phyloP scores from a whole-genome alignment of 441 rosid genomes.

The Capsella rubella region DNA sequence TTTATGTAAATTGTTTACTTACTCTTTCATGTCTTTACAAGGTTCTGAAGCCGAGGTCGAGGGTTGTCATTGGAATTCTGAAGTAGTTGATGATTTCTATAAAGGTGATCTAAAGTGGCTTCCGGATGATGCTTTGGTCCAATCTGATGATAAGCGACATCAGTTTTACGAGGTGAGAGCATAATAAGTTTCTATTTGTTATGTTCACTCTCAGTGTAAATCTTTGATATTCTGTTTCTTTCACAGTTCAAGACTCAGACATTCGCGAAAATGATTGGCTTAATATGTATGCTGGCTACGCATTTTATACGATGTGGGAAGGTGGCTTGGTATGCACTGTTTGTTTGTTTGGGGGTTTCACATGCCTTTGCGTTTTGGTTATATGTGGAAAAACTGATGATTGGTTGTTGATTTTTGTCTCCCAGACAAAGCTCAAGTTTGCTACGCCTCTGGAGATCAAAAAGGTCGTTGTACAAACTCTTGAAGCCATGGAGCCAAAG shows the following conservation, averaged over 20 bases:
- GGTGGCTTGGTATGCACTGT: neutral
- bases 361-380: neutral
- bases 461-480: slow-evolving; percentile 5
- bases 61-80: neutral
- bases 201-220: neutral
- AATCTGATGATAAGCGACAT: neutral
- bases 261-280: neutral
- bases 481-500: neutral
- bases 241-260: neutral
- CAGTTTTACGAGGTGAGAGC: neutral
- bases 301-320: neutral
- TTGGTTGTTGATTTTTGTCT: neutral
- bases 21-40: neutral
- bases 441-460: slow-evolving; percentile 8
- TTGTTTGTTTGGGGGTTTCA: neutral
- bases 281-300: neutral
- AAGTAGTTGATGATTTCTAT: neutral
- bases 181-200: neutral
- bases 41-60: neutral
- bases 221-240: neutral
- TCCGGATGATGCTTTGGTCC: neutral
- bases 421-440: neutral
- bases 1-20: too few species aligned
- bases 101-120: neutral
- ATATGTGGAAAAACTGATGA: neutral